Percentiles rank a stretch among this genome's conserved stretches.
Conservation (phyloP, 352 stramenopile species). For the Pythium aquatile region DNA sequence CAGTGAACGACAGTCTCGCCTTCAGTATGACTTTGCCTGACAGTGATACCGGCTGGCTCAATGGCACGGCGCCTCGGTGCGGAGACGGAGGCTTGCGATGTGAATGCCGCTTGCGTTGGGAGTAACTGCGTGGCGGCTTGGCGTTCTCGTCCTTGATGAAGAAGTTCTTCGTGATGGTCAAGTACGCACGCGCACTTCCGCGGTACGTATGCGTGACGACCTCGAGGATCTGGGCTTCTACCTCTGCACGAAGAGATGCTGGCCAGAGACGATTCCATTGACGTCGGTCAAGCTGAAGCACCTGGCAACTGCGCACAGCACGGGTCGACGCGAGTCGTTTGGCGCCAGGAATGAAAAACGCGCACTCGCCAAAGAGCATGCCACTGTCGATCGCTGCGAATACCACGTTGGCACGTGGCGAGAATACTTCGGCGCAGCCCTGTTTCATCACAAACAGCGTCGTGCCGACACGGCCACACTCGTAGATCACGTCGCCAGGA, state of each 20-base stretch:
- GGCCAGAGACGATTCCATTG: slow-evolving; percentile 61
- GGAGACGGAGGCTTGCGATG: neutral
- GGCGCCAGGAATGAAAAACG: slow-evolving; percentile 54
- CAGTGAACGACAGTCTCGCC: slow-evolving; percentile 2
- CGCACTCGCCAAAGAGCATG: slow-evolving; percentile 56
- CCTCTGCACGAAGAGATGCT: slow-evolving; percentile 25
- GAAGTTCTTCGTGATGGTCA: slow-evolving; percentile 71
- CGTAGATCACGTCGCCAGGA: slow-evolving; percentile 56
- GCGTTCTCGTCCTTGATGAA: slow-evolving; percentile 48
- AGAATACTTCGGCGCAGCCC: slow-evolving; percentile 46
- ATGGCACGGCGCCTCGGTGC: neutral
- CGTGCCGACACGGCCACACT: slow-evolving; percentile 40
- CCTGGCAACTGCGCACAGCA: slow-evolving; percentile 55
- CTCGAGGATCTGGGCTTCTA: slow-evolving; percentile 43
- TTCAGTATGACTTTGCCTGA: neutral
- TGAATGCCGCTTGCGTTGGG: neutral
- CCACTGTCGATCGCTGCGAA: slow-evolving; percentile 34
- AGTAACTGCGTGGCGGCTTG: slow-evolving; percentile 11
- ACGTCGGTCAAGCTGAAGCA: slow-evolving; percentile 52
- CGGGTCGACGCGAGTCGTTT: slow-evolving; percentile 45
- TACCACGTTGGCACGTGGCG: slow-evolving; percentile 35
- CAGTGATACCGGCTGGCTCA: neutral
- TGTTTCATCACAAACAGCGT: slow-evolving; percentile 52
- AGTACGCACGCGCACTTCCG: slow-evolving; percentile 31
- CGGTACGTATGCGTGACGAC: slow-evolving; percentile 41